phyloP scores from a whole-genome alignment of 106 monocot species.

The Dendrobium chrysotoxum region DNA sequence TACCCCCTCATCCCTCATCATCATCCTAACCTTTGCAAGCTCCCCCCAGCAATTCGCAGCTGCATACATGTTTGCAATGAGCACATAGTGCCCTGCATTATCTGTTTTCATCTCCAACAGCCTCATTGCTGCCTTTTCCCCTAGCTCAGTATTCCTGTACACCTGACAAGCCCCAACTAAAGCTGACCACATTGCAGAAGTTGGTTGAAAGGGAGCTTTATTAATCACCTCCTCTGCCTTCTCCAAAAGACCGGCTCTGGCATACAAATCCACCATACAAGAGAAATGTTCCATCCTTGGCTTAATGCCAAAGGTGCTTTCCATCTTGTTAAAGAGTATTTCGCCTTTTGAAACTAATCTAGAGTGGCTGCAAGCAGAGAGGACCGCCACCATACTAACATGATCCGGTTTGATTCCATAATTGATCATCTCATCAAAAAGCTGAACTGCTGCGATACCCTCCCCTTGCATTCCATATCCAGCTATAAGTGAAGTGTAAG shows the following conservation, averaged over 20 bases:
- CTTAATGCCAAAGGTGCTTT: constrained; percentile 20
- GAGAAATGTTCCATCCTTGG: constrained; percentile 70
- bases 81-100: constrained; percentile 53
- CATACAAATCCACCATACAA: constrained; percentile 77
- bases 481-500: constrained; percentile 74
- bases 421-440: constrained; percentile 58
- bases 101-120: constrained; percentile 49
- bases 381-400: constrained; percentile 55
- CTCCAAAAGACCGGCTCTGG: constrained; percentile 44
- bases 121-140: constrained; percentile 35
- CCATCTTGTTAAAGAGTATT: constrained; percentile 43
- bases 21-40: constrained; percentile 34
- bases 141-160: constrained; percentile 39
- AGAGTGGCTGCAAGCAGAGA: constrained; percentile 74
- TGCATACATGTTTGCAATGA: constrained; percentile 63
- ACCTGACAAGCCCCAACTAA: constrained; percentile 48
- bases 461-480: constrained; percentile 82
- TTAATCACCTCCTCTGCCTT: constrained; percentile 53
- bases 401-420: constrained; percentile 51
- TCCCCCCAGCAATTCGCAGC: constrained; percentile 42
- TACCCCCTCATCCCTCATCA: constrained; percentile 53
- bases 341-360: constrained; percentile 48
- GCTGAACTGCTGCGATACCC: constrained; percentile 32
- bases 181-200: constrained; percentile 43
- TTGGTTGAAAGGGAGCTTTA: constrained; percentile 35